These are phyloP conservation scores for Microdochium nivale DNA, from an alignment of 2,329 filamentous ascomycete species.

Conservation along the genomic window DNA sequence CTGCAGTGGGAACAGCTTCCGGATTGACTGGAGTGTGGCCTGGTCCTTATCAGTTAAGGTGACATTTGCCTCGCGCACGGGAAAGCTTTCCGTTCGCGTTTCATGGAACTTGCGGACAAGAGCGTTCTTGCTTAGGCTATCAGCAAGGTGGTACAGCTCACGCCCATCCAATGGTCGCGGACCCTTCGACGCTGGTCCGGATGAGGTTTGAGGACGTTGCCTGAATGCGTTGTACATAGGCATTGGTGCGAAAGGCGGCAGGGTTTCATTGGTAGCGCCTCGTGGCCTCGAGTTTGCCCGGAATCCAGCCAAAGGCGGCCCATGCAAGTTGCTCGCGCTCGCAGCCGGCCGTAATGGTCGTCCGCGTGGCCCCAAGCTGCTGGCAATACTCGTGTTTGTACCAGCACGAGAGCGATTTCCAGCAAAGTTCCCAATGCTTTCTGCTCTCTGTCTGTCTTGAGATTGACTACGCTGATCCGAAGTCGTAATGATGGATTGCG, in stretches of 20 bases:
- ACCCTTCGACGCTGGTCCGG: not conserved
- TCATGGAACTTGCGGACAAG: not conserved
- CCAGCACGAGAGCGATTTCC: not conserved
- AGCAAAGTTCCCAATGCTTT: not conserved
- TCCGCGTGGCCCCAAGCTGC: not conserved
- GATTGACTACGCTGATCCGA: not conserved
- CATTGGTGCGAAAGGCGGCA: not conserved
- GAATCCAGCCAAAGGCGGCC: not conserved
- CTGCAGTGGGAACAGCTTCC: constrained; percentile 22
- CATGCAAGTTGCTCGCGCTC: not conserved
- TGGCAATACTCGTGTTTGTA: not conserved
- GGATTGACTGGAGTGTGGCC: constrained; percentile 9
- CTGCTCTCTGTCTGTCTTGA: not conserved
- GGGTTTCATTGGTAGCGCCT: not conserved
- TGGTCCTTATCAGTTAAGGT: constrained; percentile 1
- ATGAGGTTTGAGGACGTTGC: not conserved
- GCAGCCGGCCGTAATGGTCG: not conserved
- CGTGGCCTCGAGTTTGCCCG: not conserved
- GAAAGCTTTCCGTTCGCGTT: not conserved
- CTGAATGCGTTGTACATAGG: not conserved
- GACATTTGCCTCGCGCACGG: not conserved
- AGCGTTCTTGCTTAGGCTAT: not conserved
- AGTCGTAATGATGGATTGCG: not conserved
- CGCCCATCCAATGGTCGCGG: not conserved
- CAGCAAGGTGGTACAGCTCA: not conserved